Evolutionary conservation across 495 filamentous ascomycete genomes (phyloP), one percentile per base, ranked within the genome.

Genomic region (Copromyces sp.): DNA sequence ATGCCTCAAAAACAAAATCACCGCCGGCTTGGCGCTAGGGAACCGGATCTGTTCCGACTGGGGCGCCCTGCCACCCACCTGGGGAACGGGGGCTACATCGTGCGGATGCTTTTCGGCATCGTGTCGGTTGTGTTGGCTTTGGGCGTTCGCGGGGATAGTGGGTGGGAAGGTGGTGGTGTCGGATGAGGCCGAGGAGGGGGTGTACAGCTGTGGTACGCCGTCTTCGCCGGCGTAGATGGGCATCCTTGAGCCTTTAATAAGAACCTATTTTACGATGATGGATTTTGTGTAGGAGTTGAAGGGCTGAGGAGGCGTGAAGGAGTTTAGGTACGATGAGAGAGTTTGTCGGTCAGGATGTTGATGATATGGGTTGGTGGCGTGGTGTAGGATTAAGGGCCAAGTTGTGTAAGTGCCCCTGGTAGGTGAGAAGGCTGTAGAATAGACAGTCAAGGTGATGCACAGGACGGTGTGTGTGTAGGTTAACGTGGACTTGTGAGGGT

Each of bases 1-100:
- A 76, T 90, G 88, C 37, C 89, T 80, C 5, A 91, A 78, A 76
- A 90, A 91, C 39, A 86, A 81, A 29, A 90, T 78, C 20, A 90
- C 72, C 5, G 82, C 83, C 1, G 87, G 85, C 74, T 84, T 86
- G 71, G 83, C 76, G 40, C 73, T 71, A 0, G 86, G 86, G 7
- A 90, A 80, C 2, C 65, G 69, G 8, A 89, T 78, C 69, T 84
- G 81, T 16, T 75, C 40, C 39, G 81, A 80, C 7, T 76, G 78
- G 4, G 87, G 89, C 4, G 89, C 88, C 61, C 82, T 80, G 47
- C 80, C 75, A 39, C 84, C 86, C 38, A 86, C 76, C 69, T 81
- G 70, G 38, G 84, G 86, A 8, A 77, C 74, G 14, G 81, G 80
- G n/a, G 75, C 70, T 17, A 83, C 73, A 8, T 81, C 75, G 53